Base-by-base conservation (phyloP, 139 green algal genomes). In the Cymbomonas tetramitiformis region DNA sequence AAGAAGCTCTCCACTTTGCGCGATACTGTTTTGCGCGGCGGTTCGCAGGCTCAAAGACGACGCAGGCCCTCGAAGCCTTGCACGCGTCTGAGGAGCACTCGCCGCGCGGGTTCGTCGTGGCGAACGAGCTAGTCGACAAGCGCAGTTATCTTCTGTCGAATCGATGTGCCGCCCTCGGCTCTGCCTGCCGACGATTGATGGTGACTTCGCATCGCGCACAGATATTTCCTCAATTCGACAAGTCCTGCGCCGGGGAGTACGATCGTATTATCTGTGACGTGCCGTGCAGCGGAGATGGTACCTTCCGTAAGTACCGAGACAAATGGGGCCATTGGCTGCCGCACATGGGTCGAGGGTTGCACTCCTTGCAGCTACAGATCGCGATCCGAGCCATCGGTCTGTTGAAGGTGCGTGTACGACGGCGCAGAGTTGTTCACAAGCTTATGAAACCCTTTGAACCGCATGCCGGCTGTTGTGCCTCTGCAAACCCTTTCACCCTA, bases 201-300 rank as follows among this genome's bases (percentile, higher is more conserved):
- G 76, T 99, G 8, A 94, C 83, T 25, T 93, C 94, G 73, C 88
- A 96, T 59, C 77, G 91, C 58, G 90, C 83, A 9, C 77, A 91
- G 58, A 48, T 62, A 28, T 92, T 92, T 61, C 90, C 90, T n/a
- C n/a, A n/a, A n/a, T n/a, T n/a, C n/a, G n/a, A n/a, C n/a, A n/a
- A n/a, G n/a, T n/a, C n/a, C n/a, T n/a, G n/a, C n/a, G n/a, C n/a
- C n/a, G n/a, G n/a, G n/a, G n/a, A n/a, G n/a, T 60, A 49, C 51
- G 89, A 99, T 64, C 77, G 91, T 52, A 85, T 99, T 49, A 74
- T 99, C 36, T 92, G 79, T 56, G 91, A 99, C 57, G 91, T 99
- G 40, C 91, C 91, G 3, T 99, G 91, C 80, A 81, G 62, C 3
- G 90, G 90, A 26, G 91, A 99, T 62, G 91, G 91, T 57, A 99